These are phyloP conservation scores for Candida sphagnicola DNA, from an alignment of 805 yeast genomes.

Conservation along the genomic window DNA sequence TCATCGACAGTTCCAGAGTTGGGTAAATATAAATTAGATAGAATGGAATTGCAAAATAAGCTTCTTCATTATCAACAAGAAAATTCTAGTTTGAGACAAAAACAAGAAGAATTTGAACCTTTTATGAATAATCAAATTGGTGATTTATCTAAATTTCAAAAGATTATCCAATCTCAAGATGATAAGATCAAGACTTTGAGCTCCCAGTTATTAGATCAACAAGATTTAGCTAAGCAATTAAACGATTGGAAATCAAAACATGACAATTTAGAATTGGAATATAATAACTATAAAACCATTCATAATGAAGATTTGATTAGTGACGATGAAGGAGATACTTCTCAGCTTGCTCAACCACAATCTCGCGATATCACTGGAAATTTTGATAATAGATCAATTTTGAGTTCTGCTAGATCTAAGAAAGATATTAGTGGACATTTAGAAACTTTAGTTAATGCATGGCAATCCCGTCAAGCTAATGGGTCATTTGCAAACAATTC, in stretches of 20 bases:
- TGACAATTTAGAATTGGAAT: constrained; percentile 42
- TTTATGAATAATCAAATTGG: constrained; percentile 50
- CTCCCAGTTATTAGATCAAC: constrained; percentile 39
- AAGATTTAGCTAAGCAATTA: constrained; percentile 41
- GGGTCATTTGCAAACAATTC: constrained; percentile 8
- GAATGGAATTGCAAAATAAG: constrained; percentile 41
- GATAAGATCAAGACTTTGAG: constrained; percentile 39
- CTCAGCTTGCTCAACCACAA: constrained; percentile 5
- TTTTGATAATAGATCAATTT: constrained; percentile 18
- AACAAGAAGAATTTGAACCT: constrained; percentile 45
- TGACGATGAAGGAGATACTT: constrained; percentile 20
- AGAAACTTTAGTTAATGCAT: constrained; percentile 29
- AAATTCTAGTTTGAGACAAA: constrained; percentile 37
- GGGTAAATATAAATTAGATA: constrained; percentile 38
- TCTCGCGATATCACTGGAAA: constrained; percentile 5
- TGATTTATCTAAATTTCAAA: constrained; percentile 50
- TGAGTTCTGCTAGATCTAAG: constrained; percentile 18
- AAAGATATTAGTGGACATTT: constrained; percentile 31
- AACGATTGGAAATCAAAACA: constrained; percentile 45
- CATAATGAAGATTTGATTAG: constrained; percentile 28
- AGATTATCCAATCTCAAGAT: constrained; percentile 51
- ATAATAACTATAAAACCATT: constrained; percentile 34
- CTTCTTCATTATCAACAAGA: constrained; percentile 44
- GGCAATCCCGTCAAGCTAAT: constrained; percentile 20
- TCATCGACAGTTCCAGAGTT: constrained; percentile 25